Conservation (phyloP, 805 yeast species). For the Komagataella kurtzmanii region DNA sequence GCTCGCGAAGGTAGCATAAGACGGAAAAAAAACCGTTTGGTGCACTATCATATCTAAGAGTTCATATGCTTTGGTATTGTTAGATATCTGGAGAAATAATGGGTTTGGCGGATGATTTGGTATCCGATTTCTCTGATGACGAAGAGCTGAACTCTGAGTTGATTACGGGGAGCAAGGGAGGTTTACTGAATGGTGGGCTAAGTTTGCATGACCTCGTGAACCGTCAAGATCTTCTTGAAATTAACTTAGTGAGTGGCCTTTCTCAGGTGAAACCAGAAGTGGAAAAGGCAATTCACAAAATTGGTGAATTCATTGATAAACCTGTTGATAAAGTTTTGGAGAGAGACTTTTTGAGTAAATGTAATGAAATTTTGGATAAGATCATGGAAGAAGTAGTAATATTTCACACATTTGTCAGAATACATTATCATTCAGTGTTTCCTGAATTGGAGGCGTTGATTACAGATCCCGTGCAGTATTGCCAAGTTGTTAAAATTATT, state of each 20-base stretch:
- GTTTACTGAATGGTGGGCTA: not conserved
- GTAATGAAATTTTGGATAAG: slow-evolving; percentile 41
- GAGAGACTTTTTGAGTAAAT: slow-evolving; percentile 33
- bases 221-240: slow-evolving; percentile 7
- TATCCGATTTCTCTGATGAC: slow-evolving; percentile 26
- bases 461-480: slow-evolving; percentile 48
- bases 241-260: slow-evolving; percentile 7
- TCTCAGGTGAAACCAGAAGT: slow-evolving; percentile 13
- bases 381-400: slow-evolving; percentile 39
- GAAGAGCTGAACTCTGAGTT: slow-evolving; percentile 9
- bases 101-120: slow-evolving; percentile 27
- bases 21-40: not conserved
- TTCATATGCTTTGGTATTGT: not conserved
- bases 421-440: slow-evolving; percentile 46
- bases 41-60: not conserved
- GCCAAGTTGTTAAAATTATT: slow-evolving; percentile 33
- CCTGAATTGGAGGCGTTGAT: slow-evolving; percentile 59
- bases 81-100: slow-evolving; percentile 3
- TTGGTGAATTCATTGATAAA: slow-evolving; percentile 16
- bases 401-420: slow-evolving; percentile 33
- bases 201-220: not conserved
- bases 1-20: not conserved
- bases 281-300: slow-evolving; percentile 11
- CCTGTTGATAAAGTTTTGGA: slow-evolving; percentile 13
- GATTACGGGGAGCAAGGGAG: not conserved